Percentiles rank a stretch among this genome's conserved stretches.
phyloP scores from a whole-genome alignment of 305 asterid species.

The Fraxinus velutina region DNA sequence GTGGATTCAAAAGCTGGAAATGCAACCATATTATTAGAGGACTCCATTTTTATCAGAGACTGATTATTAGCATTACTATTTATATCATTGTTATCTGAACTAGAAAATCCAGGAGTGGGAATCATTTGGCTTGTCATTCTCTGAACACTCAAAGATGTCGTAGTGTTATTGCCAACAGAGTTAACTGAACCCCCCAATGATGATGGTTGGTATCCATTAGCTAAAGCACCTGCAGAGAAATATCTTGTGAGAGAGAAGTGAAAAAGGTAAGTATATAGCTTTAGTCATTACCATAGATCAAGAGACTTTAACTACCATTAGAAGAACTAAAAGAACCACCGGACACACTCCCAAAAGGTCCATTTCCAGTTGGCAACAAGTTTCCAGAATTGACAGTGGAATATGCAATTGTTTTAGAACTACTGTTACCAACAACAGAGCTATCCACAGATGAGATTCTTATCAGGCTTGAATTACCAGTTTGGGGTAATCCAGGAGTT shows the following conservation, averaged over 20 bases:
- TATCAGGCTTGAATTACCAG: constrained; percentile 50
- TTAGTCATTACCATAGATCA: neutral
- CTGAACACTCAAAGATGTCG: constrained; percentile 56
- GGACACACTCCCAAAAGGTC: constrained; percentile 33
- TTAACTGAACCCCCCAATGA: constrained; percentile 48
- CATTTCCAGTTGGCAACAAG: constrained; percentile 45
- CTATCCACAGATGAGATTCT: constrained; percentile 56
- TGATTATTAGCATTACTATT: constrained; percentile 45
- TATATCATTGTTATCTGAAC: constrained; percentile 39
- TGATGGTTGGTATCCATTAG: constrained; percentile 66
- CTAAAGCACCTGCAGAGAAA: constrained; percentile 37
- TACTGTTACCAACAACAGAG: constrained; percentile 43
- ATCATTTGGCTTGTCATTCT: constrained; percentile 87
- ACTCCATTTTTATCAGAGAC: constrained; percentile 51
- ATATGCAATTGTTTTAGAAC: constrained; percentile 46
- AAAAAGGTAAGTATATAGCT: constrained; percentile 10
- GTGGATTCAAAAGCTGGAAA: constrained; percentile 58
- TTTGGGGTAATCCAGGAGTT: constrained; percentile 84
- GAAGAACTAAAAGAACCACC: constrained; percentile 39
- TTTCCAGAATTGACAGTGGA: constrained; percentile 57
- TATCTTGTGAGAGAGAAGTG: constrained; percentile 19
- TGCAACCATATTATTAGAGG: constrained; percentile 50
- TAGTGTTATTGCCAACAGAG: constrained; percentile 59
- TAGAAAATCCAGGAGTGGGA: constrained; percentile 87
- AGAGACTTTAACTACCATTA: constrained; percentile 31